Evolutionary conservation across 345 rosid species (phyloP).

Genomic region (Pseudoturritis turrita): DNA sequence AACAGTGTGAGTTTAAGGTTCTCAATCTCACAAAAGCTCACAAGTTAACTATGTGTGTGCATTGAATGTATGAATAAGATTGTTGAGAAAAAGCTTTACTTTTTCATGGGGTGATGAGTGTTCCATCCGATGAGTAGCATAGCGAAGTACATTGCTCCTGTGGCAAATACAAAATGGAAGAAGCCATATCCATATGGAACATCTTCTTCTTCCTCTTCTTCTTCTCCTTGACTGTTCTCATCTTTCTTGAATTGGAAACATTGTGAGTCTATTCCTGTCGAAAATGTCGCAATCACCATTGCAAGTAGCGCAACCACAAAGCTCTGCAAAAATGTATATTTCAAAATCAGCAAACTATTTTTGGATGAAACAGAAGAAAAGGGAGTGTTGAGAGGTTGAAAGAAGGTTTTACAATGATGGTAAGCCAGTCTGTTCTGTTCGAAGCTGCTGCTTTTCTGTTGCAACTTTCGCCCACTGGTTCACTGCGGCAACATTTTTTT

Average conservation of each 20-base stretch:
- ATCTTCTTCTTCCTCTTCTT: slow-evolving; percentile 38
- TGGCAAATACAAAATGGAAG: slow-evolving; percentile 96
- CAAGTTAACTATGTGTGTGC: background rate
- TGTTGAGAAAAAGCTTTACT: slow-evolving; percentile 34
- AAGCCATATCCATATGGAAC: slow-evolving; percentile 94
- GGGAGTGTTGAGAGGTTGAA: background rate
- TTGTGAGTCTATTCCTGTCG: slow-evolving; percentile 91
- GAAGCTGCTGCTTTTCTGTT: slow-evolving; percentile 83
- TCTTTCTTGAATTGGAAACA: slow-evolving; percentile 74
- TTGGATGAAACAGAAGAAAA: background rate
- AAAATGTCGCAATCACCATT: slow-evolving; percentile 91
- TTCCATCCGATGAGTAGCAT: slow-evolving; percentile 96
- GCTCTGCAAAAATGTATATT: slow-evolving; percentile 48
- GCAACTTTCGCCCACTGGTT: slow-evolving; percentile 88
- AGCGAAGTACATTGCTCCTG: slow-evolving; percentile 96
- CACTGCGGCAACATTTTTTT: slow-evolving; percentile 44
- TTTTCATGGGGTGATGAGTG: slow-evolving; percentile 74
- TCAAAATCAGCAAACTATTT: background rate
- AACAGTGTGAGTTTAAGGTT: background rate
- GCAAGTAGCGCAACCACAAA: slow-evolving; percentile 78
- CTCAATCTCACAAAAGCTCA: background rate
- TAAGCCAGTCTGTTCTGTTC: slow-evolving; percentile 85
- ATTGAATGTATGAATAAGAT: background rate
- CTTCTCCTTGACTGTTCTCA: slow-evolving; percentile 41
- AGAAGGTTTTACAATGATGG: slow-evolving; percentile 63